phyloP scores from a whole-genome alignment of 148 eudicot genomes.

The Camellia japonica region DNA sequence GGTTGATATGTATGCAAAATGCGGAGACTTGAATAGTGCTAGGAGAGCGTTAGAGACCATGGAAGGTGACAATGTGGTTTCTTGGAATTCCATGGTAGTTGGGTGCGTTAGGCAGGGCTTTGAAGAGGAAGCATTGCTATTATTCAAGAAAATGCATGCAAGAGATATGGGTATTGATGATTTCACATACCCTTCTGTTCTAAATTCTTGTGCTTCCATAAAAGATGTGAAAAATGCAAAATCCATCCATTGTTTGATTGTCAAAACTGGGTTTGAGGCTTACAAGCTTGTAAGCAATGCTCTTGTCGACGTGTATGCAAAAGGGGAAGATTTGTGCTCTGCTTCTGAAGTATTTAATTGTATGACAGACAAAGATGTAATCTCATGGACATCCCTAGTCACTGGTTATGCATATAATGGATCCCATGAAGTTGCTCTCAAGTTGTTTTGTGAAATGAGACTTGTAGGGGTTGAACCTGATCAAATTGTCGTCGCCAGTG shows the following conservation, averaged over 20 bases:
- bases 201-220: slow-evolving; percentile 52
- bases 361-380: slow-evolving; percentile 50
- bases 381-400: slow-evolving; percentile 78
- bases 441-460: slow-evolving; percentile 55
- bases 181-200: slow-evolving; percentile 65
- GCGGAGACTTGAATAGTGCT: slow-evolving; percentile 57
- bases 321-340: slow-evolving; percentile 39
- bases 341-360: slow-evolving; percentile 45
- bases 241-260: slow-evolving; percentile 55
- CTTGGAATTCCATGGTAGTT: slow-evolving; percentile 80
- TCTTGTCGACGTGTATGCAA: slow-evolving; percentile 75
- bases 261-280: slow-evolving; percentile 62
- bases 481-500: slow-evolving; percentile 42
- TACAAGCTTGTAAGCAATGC: slow-evolving; percentile 66
- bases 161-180: slow-evolving; percentile 59
- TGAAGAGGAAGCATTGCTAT: slow-evolving; percentile 49
- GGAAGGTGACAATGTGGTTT: slow-evolving; percentile 43
- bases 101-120: slow-evolving; percentile 61
- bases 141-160: slow-evolving; percentile 56
- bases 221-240: slow-evolving; percentile 38
- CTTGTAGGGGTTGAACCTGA: slow-evolving; percentile 48
- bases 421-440: slow-evolving; percentile 54
- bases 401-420: slow-evolving; percentile 53
- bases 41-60: slow-evolving; percentile 42
- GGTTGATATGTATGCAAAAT: slow-evolving; percentile 78